Percentiles rank a stretch among this genome's conserved stretches.
These are phyloP conservation scores for Canna indica DNA, from an alignment of 176 grass and related monocot species.

Conservation along the genomic window DNA sequence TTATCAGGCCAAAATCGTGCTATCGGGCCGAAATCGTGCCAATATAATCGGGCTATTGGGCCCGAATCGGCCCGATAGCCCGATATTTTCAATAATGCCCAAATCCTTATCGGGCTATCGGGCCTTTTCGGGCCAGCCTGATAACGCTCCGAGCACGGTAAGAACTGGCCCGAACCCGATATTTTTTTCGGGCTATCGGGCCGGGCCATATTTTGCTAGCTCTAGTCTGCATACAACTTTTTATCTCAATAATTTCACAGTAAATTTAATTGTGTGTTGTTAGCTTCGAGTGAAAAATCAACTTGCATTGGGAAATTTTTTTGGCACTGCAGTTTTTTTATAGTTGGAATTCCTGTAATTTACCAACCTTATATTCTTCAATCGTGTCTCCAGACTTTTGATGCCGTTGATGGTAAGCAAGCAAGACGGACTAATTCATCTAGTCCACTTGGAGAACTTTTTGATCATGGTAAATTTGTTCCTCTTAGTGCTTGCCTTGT, in stretches of 20 bases:
- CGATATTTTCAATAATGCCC: too few species aligned
- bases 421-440: constrained; percentile 96
- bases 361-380: not conserved
- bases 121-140: too few species aligned
- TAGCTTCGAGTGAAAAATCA: not conserved
- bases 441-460: constrained; percentile 98
- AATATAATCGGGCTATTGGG: too few species aligned
- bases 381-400: constrained; percentile 66
- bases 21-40: too few species aligned
- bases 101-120: too few species aligned
- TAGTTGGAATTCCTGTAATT: not conserved
- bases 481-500: not conserved
- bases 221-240: too few species aligned
- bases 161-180: too few species aligned
- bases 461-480: constrained; percentile 72
- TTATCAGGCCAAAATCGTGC: too few species aligned
- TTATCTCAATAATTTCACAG: not conserved
- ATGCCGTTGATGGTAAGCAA: constrained; percentile 99
- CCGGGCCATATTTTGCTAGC: too few species aligned
- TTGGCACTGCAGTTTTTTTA: not conserved
- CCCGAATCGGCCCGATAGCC: too few species aligned
- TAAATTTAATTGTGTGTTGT: not conserved
- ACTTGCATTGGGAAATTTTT: not conserved
- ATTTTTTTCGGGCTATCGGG: too few species aligned
- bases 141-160: too few species aligned